Evolutionary conservation across 177 flowering plant genomes (phyloP).

Genomic region (Vitis hybrid): DNA sequence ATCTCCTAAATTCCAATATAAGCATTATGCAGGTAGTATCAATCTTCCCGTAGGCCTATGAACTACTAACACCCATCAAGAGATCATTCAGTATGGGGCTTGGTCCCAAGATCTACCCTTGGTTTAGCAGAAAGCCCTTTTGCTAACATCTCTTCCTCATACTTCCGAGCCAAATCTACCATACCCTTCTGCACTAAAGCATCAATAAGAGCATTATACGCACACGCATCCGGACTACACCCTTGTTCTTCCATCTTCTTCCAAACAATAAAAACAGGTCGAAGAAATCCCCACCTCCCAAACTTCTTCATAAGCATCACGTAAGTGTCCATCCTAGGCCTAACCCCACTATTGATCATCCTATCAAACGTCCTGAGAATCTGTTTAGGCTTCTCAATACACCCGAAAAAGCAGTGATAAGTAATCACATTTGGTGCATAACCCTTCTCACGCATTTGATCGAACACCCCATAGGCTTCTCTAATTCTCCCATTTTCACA

Average conservation of each 20-base stretch:
- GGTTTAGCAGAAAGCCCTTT: conserved; percentile 81
- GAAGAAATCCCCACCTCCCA: conserved; percentile 93
- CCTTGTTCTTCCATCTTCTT: conserved; percentile 78
- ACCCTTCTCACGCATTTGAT: conserved; percentile 57
- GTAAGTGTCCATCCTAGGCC: conserved; percentile 79
- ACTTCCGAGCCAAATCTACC: conserved; percentile 79
- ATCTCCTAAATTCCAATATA: too few relatives aligned
- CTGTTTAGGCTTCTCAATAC: conserved; percentile 66
- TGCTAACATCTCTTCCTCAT: conserved; percentile 79
- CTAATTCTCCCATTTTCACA: conserved; percentile 63
- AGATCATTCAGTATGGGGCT: conserved; percentile 16
- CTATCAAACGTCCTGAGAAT: conserved; percentile 69
- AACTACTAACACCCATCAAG: too few relatives aligned
- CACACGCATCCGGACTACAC: conserved; percentile 68
- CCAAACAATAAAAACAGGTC: conserved; percentile 74
- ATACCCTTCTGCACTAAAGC: conserved; percentile 77
- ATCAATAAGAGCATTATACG: conserved; percentile 89
- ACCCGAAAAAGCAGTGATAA: conserved; percentile 63
- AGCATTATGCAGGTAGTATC: too few relatives aligned
- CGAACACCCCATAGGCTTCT: conserved; percentile 57
- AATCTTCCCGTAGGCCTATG: too few relatives aligned
- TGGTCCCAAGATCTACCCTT: conserved; percentile 54
- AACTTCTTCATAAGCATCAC: conserved; percentile 91
- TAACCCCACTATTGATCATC: conserved; percentile 70
- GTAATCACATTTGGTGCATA: conserved; percentile 70